These are phyloP conservation scores for Penicillium manginii DNA, from an alignment of 495 filamentous ascomycete genomes.

Conservation along the genomic window DNA sequence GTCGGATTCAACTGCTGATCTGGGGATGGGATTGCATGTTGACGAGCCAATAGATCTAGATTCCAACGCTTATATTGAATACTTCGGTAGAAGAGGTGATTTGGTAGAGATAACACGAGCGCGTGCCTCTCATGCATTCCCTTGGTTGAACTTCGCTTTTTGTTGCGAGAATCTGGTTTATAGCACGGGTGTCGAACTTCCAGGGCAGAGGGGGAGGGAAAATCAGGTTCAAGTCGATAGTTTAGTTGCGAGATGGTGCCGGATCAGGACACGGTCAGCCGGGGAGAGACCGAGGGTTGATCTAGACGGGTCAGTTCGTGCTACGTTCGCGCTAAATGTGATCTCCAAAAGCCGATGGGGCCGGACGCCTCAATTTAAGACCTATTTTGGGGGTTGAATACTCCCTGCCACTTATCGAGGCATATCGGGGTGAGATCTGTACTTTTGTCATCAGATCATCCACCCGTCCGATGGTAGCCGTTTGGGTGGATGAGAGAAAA, in stretches of 20 bases:
- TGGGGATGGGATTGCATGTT: not conserved
- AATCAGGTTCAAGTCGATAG: no score
- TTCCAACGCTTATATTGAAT: not conserved
- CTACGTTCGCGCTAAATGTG: not conserved
- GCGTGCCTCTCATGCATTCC: not conserved
- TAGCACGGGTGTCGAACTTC: no score
- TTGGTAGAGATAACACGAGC: not conserved
- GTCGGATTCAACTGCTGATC: not conserved
- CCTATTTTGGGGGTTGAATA: not conserved
- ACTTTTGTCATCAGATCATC: not conserved
- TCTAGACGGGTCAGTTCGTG: not conserved
- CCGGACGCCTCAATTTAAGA: slow-evolving; percentile 4
- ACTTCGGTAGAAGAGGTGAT: not conserved
- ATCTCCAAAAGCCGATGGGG: slow-evolving; percentile 11
- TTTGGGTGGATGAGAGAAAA: not conserved
- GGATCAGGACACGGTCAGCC: not conserved
- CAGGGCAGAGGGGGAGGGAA: no score
- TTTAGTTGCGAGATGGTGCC: not conserved
- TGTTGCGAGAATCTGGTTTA: no score
- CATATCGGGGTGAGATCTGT: not conserved
- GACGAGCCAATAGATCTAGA: not conserved
- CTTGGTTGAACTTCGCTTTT: not conserved
- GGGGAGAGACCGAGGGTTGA: not conserved
- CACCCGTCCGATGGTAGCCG: slow-evolving; percentile 1
- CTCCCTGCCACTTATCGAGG: not conserved